Evolutionary conservation across 768 basidiomycete species (phyloP).

Genomic region (Dictyophora rubrovolvata): DNA sequence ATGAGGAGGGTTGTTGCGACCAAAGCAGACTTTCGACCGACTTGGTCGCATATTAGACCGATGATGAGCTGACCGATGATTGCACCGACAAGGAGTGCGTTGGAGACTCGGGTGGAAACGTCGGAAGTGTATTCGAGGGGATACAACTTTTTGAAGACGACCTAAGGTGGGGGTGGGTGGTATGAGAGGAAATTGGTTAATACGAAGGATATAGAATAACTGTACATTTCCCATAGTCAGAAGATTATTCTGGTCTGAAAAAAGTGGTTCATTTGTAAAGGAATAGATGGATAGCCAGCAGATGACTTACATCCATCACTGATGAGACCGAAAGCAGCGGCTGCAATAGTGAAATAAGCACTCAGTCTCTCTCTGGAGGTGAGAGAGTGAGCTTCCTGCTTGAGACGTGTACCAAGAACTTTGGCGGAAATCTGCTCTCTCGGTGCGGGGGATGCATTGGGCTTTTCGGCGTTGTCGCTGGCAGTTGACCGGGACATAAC

Average conservation of each 20-base stretch:
- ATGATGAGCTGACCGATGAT: constrained; percentile 29
- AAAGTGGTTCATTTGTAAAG: not conserved
- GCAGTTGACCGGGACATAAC: not conserved
- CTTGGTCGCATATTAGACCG: constrained; percentile 60
- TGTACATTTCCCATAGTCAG: constrained; percentile 61
- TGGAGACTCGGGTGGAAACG: constrained; percentile 60
- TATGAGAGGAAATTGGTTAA: not conserved
- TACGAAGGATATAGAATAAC: not conserved
- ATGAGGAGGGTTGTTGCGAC: constrained; percentile 59
- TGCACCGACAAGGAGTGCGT: constrained; percentile 59
- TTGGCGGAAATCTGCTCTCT: constrained; percentile 1
- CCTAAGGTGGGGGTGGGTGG: constrained; percentile 29
- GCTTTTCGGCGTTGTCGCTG: not conserved
- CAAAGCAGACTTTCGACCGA: constrained; percentile 70
- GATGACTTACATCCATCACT: constrained; percentile 43
- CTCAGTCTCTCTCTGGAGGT: constrained; percentile 37
- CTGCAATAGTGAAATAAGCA: constrained; percentile 52
- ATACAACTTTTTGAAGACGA: constrained; percentile 56
- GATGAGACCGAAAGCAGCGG: constrained; percentile 56
- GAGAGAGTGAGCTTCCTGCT: constrained; percentile 3
- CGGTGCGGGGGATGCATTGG: not conserved
- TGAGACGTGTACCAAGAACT: not conserved
- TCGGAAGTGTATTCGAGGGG: constrained; percentile 48
- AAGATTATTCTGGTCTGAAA: constrained; percentile 55
- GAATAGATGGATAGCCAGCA: not conserved